phyloP scores from a whole-genome alignment of 106 monocot species.

The Alisma plantagoaquatica region DNA sequence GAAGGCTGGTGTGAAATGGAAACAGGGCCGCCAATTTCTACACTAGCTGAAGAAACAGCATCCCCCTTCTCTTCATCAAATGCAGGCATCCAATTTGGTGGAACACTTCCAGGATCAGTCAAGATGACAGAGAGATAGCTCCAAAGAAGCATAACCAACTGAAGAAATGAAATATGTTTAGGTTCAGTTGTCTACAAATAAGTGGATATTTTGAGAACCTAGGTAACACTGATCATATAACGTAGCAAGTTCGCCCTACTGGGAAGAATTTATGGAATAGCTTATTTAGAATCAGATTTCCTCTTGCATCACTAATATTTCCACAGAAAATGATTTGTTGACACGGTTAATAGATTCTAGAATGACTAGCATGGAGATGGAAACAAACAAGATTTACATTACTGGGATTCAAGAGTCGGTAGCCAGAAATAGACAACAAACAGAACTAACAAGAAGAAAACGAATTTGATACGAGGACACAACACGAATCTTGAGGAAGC shows the following conservation, averaged over 20 bases:
- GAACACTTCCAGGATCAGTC: conserved; percentile 74
- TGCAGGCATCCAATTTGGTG: conserved; percentile 65
- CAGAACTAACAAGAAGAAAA: too few species aligned
- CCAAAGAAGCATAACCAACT: conserved; percentile 81
- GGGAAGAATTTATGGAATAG: too few species aligned
- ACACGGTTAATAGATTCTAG: too few species aligned
- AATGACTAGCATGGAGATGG: too few species aligned
- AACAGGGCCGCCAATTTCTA: conserved; percentile 32
- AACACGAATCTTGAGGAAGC: too few species aligned
- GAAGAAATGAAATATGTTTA: conserved; percentile 7
- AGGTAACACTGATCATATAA: too few species aligned
- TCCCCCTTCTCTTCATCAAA: conserved; percentile 71
- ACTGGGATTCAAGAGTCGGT: too few species aligned
- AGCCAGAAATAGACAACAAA: too few species aligned
- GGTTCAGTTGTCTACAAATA: neutral
- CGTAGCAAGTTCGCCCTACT: too few species aligned
- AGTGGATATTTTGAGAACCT: neutral
- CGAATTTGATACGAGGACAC: too few species aligned
- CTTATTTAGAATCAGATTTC: neutral
- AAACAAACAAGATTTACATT: too few species aligned
- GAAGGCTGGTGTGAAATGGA: conserved; percentile 35
- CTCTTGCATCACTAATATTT: neutral
- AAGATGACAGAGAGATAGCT: conserved; percentile 78
- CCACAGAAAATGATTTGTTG: neutral
- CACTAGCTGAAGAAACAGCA: conserved; percentile 29